Conservation (phyloP, 2,329 filamentous ascomycete species). For the Emydomyces testavorans region DNA sequence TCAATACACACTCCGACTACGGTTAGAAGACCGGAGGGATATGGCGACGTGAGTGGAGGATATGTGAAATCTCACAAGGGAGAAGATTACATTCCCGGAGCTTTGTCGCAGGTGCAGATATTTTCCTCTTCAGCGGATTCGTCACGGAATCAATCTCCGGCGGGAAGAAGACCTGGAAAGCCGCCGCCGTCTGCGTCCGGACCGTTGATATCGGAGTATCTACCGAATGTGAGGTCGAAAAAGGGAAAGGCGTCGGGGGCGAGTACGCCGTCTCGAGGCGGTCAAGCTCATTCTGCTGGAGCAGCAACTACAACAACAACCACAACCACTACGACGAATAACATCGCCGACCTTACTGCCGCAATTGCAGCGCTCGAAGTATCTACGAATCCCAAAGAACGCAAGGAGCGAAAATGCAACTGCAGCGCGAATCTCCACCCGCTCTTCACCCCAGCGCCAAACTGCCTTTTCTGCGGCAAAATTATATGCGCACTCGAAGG, state of each 20-base stretch:
- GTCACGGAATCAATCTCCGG: slow-evolving; percentile 35
- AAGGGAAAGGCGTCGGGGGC: slow-evolving; percentile 41
- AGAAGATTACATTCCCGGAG: slow-evolving; percentile 54
- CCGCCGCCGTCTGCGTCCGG: slow-evolving; percentile 59
- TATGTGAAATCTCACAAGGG: slow-evolving; percentile 64
- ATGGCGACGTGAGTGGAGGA: slow-evolving; percentile 53
- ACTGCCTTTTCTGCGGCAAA: slow-evolving; percentile 85
- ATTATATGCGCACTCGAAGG: slow-evolving; percentile 92
- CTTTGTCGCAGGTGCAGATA: slow-evolving; percentile 33
- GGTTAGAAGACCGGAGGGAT: slow-evolving; percentile 52
- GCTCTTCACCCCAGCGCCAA: slow-evolving; percentile 79
- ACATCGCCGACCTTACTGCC: slow-evolving; percentile 49
- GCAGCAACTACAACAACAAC: neutral
- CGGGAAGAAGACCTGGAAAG: slow-evolving; percentile 19
- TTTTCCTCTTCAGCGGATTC: slow-evolving; percentile 34
- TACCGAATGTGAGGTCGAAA: slow-evolving; percentile 49
- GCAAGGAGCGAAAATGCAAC: slow-evolving; percentile 61
- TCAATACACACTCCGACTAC: slow-evolving; percentile 51
- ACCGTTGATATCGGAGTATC: slow-evolving; percentile 66
- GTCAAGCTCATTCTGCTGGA: neutral
- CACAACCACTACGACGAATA: slow-evolving; percentile 35
- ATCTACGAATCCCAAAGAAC: slow-evolving; percentile 54
- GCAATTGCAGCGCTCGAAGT: slow-evolving; percentile 83
- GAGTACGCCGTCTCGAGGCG: slow-evolving; percentile 19
- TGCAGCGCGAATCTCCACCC: slow-evolving; percentile 84